A percentile compares a stretch with the other conserved stretches of the same genome.
These are phyloP conservation scores for Beta macrorhiza DNA, from an alignment of 179 eudicot species.

Conservation along the genomic window DNA sequence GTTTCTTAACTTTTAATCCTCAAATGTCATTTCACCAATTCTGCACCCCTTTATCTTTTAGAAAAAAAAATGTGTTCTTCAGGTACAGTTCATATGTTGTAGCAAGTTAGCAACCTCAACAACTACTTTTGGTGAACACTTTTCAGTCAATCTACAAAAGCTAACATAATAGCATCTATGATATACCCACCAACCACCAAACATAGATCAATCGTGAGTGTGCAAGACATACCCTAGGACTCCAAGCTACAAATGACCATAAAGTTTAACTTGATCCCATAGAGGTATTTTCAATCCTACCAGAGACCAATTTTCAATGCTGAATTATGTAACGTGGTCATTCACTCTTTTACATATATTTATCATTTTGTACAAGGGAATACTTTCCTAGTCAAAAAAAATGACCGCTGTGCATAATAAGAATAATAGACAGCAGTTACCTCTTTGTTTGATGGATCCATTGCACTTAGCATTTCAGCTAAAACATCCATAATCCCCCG, in stretches of 20 bases:
- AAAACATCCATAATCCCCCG: constrained; percentile 96
- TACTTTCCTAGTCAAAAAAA: not conserved
- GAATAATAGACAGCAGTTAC: constrained; percentile 35
- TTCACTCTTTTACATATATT: not conserved
- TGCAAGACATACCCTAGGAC: not conserved
- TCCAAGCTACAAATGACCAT: not conserved
- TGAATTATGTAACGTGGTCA: not conserved
- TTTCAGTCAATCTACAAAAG: not conserved
- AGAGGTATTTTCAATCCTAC: not conserved
- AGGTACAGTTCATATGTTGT: not conserved
- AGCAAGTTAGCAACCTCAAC: not conserved
- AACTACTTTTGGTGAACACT: not conserved
- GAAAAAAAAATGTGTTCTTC: not conserved
- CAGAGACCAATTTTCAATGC: not conserved
- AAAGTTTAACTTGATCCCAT: not conserved
- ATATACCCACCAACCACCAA: not conserved
- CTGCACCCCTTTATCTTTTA: not conserved
- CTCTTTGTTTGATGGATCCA: constrained; percentile 90
- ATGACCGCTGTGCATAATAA: not conserved
- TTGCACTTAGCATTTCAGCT: constrained; percentile 84
- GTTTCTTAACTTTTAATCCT: not conserved
- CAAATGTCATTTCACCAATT: not conserved
- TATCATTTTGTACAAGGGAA: not conserved
- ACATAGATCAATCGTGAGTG: not conserved
- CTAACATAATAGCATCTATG: not conserved